phyloP scores from a whole-genome alignment of 192 early-diverging fungal genomes.

The Rhizophlyctis rosea region DNA sequence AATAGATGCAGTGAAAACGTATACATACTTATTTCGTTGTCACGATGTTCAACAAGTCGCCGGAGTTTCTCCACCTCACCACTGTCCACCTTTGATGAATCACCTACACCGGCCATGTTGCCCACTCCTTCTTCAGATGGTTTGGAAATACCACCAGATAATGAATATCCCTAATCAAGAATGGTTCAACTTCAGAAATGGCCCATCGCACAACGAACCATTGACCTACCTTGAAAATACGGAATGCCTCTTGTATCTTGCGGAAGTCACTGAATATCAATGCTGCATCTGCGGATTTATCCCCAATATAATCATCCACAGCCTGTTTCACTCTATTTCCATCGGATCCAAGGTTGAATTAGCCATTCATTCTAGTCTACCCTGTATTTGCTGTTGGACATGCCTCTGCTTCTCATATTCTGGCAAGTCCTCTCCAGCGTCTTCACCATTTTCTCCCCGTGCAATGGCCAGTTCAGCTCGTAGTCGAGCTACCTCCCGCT shows the following conservation, averaged over 20 bases:
- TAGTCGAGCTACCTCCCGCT: conserved; percentile 47
- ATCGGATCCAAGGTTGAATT: not conserved
- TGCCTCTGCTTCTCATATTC: conserved; percentile 54
- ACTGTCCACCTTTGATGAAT: not conserved
- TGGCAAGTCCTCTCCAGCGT: conserved; percentile 44
- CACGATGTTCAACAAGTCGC: conserved; percentile 42
- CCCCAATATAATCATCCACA: conserved; percentile 45
- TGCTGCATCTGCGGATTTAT: conserved; percentile 28
- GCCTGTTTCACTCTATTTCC: conserved; percentile 43
- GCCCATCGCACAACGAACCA: no score
- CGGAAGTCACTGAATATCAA: conserved; percentile 44
- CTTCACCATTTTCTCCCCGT: conserved; percentile 36
- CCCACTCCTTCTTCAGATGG: not conserved
- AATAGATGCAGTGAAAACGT: not conserved
- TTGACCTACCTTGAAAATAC: conserved; percentile 38
- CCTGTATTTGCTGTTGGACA: not conserved
- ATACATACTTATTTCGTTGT: conserved; percentile 59
- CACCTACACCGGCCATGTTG: not conserved
- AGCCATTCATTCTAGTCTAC: not conserved
- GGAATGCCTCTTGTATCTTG: conserved; percentile 50
- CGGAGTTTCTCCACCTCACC: conserved; percentile 31
- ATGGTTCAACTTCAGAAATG: no score
- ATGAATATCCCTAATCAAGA: no score
- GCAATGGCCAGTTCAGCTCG: conserved; percentile 55
- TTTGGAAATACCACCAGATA: no score